phyloP scores from a whole-genome alignment of 768 basidiomycete genomes.

The Cystobasidium tubakii region DNA sequence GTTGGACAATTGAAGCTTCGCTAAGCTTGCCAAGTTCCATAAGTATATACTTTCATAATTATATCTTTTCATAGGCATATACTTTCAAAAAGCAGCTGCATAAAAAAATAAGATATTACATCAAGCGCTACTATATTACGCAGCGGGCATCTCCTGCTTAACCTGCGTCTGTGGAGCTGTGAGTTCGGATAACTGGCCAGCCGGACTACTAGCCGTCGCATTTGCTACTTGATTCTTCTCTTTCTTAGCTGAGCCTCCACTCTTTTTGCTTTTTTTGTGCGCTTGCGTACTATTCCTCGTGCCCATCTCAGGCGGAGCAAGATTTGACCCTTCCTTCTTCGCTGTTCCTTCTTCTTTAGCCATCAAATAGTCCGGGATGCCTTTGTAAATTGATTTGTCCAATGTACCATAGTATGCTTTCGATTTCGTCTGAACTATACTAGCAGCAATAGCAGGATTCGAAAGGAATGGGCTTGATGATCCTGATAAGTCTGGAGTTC shows the following conservation, averaged over 20 bases:
- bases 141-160: background rate
- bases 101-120: no score
- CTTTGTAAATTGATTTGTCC: background rate
- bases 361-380: slow-evolving; percentile 14
- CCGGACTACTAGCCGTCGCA: background rate
- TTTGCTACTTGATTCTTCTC: background rate
- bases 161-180: background rate
- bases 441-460: background rate
- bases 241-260: background rate
- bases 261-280: background rate
- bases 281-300: background rate
- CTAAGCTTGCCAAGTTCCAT: no score
- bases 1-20: no score
- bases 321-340: background rate
- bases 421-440: slow-evolving; percentile 13
- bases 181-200: background rate
- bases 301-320: background rate
- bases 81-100: no score
- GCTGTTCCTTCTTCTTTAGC: background rate
- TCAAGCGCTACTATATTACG: background rate
- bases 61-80: no score
- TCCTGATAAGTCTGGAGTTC: background rate
- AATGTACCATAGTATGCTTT: slow-evolving; percentile 19
- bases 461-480: background rate
- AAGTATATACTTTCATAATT: no score